These are phyloP conservation scores for Bifiguratus adelaidae DNA, from an alignment of 192 early-diverging fungal species.

Conservation along the genomic window DNA sequence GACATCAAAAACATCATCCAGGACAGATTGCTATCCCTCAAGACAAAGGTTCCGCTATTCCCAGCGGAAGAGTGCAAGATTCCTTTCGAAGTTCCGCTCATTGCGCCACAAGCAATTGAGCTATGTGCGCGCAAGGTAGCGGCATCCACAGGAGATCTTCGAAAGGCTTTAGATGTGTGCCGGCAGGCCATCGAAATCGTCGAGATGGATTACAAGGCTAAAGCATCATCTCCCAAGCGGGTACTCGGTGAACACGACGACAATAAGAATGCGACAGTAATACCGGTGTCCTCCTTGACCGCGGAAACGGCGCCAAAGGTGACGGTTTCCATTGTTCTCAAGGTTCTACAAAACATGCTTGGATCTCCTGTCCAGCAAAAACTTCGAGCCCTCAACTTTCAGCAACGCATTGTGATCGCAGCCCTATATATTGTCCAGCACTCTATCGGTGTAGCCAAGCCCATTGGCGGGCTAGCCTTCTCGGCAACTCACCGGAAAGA, in stretches of 20 bases:
- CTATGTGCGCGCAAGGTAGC: constrained; percentile 88
- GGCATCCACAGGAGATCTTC: constrained; percentile 71
- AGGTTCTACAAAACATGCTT: constrained; percentile 48
- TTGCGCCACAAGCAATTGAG: constrained; percentile 80
- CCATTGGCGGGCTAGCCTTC: no score
- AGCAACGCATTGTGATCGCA: constrained; percentile 72
- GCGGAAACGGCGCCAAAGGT: constrained; percentile 50
- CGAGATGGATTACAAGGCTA: constrained; percentile 52
- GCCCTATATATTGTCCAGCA: constrained; percentile 35
- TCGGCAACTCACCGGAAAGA: constrained; percentile 31
- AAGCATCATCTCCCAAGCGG: constrained; percentile 24
- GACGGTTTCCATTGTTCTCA: constrained; percentile 69
- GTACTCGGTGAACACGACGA: constrained; percentile 4
- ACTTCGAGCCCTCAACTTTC: constrained; percentile 61
- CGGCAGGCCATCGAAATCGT: constrained; percentile 79
- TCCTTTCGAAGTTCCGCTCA: constrained; percentile 34
- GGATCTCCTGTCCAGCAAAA: constrained; percentile 49
- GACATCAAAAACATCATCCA: constrained; percentile 88
- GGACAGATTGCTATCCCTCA: constrained; percentile 58
- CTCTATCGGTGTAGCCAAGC: not conserved
- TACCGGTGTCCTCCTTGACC: constrained; percentile 1
- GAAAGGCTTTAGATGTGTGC: constrained; percentile 73
- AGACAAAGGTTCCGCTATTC: constrained; percentile 7
- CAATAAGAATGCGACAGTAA: not conserved
- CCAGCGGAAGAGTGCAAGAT: constrained; percentile 3